Conservation (phyloP, 768 basidiomycete genomes). For the Xerocomellus dryophilus region DNA sequence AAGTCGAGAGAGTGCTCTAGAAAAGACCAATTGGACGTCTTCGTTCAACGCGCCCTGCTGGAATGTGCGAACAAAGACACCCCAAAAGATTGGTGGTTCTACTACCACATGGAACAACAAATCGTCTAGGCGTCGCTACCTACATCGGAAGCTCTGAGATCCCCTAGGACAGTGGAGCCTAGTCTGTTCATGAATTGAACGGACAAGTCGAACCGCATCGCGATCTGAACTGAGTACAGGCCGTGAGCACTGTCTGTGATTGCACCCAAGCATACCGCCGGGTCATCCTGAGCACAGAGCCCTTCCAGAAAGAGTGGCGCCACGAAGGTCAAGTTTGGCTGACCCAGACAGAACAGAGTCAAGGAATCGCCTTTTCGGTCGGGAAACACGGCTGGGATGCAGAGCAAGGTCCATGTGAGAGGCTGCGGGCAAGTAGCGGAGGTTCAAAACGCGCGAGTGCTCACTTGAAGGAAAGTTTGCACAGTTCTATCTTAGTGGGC, state of each 20-base stretch:
- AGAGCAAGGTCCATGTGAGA: conserved; percentile 1
- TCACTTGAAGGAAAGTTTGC: too few species aligned
- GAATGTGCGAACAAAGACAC: conserved; percentile 33
- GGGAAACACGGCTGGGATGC: conserved; percentile 3
- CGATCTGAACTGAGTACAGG: conserved; percentile 35
- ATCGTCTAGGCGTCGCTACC: conserved; percentile 41
- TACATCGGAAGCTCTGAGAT: conserved; percentile 40
- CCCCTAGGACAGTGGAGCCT: conserved; percentile 36
- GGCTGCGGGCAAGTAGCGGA: neutral
- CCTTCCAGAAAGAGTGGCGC: conserved; percentile 40
- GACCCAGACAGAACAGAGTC: conserved; percentile 32
- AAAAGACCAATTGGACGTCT: conserved; percentile 39
- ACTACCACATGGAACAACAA: conserved; percentile 43
- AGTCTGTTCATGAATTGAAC: conserved; percentile 42
- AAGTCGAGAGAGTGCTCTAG: conserved; percentile 48
- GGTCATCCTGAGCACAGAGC: conserved; percentile 41
- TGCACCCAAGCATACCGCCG: conserved; percentile 35
- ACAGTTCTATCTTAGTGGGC: too few species aligned
- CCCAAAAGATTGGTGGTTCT: conserved; percentile 54
- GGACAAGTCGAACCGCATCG: conserved; percentile 40
- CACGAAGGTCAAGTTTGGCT: conserved; percentile 21
- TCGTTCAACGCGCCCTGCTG: conserved; percentile 31
- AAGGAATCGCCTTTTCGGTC: conserved; percentile 36
- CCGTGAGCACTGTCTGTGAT: conserved; percentile 39
- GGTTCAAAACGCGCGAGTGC: neutral